These are phyloP conservation scores for Fusarium virguliforme DNA, from an alignment of 2,329 filamentous ascomycete genomes.

Conservation along the genomic window DNA sequence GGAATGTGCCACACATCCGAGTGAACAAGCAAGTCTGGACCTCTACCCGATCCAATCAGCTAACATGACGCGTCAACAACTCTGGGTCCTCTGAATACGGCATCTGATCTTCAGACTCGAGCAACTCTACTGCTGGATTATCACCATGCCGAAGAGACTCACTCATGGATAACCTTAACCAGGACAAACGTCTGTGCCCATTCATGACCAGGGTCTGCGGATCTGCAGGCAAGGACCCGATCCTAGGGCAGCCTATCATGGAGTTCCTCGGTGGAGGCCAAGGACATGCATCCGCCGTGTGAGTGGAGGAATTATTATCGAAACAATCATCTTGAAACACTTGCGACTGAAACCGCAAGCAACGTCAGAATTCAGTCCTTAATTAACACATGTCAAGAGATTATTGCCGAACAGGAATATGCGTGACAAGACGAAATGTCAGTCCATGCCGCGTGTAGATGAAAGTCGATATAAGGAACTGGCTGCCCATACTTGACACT, in stretches of 20 bases:
- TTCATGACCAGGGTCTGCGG: background rate
- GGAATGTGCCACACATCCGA: background rate
- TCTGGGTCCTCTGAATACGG: background rate
- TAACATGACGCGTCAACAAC: background rate
- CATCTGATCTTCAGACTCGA: background rate
- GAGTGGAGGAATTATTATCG: constrained; percentile 27
- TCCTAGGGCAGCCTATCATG: constrained; percentile 4
- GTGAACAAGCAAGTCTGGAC: background rate
- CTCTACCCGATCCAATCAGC: constrained; percentile 6
- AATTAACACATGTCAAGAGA: background rate
- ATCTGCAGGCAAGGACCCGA: background rate
- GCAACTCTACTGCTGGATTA: constrained; percentile 14
- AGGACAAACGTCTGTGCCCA: background rate
- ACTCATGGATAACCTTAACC: constrained; percentile 26
- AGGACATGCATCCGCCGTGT: background rate
- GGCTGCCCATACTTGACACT: background rate
- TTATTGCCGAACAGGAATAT: background rate
- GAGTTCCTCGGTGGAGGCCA: background rate
- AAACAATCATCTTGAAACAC: constrained; percentile 19
- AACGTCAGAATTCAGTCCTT: constrained; percentile 3
- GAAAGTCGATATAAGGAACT: constrained; percentile 6
- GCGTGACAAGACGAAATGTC: background rate
- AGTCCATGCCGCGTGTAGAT: background rate
- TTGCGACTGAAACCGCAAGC: constrained; percentile 13
- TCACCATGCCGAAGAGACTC: background rate